Base-by-base conservation (phyloP, 768 basidiomycete genomes). In the Suillus tomentosus region DNA sequence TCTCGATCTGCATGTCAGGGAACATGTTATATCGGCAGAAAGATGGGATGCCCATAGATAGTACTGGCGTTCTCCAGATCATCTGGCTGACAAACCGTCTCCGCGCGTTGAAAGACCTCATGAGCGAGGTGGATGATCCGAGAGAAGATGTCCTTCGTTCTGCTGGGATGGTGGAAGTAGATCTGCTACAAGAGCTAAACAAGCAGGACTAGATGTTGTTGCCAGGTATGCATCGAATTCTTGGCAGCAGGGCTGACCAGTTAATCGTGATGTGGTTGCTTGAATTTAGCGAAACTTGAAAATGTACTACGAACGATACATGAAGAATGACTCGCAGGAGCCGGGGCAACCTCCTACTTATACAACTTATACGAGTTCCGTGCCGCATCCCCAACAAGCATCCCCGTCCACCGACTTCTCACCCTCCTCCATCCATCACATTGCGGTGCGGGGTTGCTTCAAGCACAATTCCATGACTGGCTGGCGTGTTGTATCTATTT, bases 81-180 rank as follows among this genome's bases (percentile, higher is more conserved):
- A 47, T 67, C 1, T 69, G 68, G 68, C 1, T 67, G 48, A 55
- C 47, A 58, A 50, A 50, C 13, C 63, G 66, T 36, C 69, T 66
- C 1, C 48, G 36, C 15, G 19, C 27, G n/a, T 8, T 69, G 2
- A 22, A 36, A 17, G 45, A 64, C 15, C 42, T 45, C 5, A 54
- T 69, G 62, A 22, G 3, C 24, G 36, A 56, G 7, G 10, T 69
- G 1, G 5, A 60, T 1, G 42, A 66, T 2, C 55, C 65, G 17
- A 50, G 60, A 19, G 9, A 55, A 11, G 57, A 67, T 1, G 19
- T 59, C 19, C 36, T 69, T 3, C 43, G 65, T 45, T 22, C 51
- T 19, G 65, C 22, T 17, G 65, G 68, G 15, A 69, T 66, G 65
- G 64, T 69, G 15, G n/a, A 59, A 5, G 37, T 64, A 39, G 22